Percentiles rank a stretch among this genome's conserved stretches.
phyloP scores from a whole-genome alignment of 2,329 filamentous ascomycete species.

The Leptographium procerum region DNA sequence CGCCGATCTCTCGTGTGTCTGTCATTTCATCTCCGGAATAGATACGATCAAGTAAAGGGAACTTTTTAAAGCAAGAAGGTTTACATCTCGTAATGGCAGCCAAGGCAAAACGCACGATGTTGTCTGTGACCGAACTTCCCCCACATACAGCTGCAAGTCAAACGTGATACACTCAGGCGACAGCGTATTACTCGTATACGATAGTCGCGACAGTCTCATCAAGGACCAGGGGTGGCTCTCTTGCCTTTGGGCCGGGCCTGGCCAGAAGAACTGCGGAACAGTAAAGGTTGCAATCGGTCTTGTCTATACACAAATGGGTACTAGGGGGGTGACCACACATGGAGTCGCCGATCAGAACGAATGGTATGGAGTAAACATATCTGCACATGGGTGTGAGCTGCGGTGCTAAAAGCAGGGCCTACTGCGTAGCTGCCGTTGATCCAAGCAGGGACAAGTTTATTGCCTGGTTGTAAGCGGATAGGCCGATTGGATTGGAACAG shows the following conservation, averaged over 20 bases:
- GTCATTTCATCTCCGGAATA: background rate
- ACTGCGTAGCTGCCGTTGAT: background rate
- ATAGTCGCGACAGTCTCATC: too few species aligned
- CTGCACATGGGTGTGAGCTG: background rate
- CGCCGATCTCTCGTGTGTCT: background rate
- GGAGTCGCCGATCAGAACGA: background rate
- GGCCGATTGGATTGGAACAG: background rate
- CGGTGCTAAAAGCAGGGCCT: background rate
- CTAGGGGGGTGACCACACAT: background rate
- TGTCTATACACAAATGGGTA: background rate
- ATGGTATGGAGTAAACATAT: background rate
- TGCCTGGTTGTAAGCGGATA: background rate
- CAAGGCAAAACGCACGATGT: background rate
- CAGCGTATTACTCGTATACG: background rate
- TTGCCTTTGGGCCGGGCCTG: background rate
- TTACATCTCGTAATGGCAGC: background rate
- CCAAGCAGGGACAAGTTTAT: too few species aligned
- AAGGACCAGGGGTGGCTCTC: background rate
- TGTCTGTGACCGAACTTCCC: background rate
- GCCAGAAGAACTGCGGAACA: background rate
- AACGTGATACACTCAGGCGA: background rate
- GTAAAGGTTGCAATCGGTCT: background rate
- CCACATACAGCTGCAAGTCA: background rate
- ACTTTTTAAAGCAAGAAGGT: background rate
- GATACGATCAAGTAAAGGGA: background rate